Evolutionary conservation across 2,329 filamentous ascomycete species (phyloP).

Genomic region (Aureobasidium zeae): DNA sequence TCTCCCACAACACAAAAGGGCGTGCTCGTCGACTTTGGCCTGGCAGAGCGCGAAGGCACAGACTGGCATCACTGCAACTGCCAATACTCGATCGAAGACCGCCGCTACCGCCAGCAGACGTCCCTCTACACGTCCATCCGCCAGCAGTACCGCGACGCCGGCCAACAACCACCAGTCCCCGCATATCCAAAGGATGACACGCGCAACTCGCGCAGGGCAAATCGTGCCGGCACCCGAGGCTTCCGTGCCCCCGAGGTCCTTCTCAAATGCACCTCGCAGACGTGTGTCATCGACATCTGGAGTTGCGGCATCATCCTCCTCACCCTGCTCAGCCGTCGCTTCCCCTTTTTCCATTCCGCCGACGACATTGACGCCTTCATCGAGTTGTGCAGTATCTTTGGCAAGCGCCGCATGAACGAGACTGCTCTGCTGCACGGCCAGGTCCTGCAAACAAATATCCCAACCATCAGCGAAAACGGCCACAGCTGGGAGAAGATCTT

Average conservation of each 20-base stretch:
- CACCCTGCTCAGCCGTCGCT: constrained; percentile 84
- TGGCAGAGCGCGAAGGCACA: constrained; percentile 66
- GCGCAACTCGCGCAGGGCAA: constrained; percentile 78
- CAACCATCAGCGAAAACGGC: constrained; percentile 75
- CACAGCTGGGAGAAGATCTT: constrained; percentile 90
- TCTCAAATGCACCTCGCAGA: constrained; percentile 94
- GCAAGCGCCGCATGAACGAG: constrained; percentile 70
- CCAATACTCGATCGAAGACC: constrained; percentile 53
- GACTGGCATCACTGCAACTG: constrained; percentile 78
- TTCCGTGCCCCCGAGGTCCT: constrained; percentile 95
- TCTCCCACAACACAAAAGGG: constrained; percentile 70
- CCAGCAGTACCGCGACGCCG: constrained; percentile 17
- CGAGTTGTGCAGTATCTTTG: constrained; percentile 94
- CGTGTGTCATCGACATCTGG: constrained; percentile 89
- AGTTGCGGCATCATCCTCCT: constrained; percentile 92
- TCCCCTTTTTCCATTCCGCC: constrained; percentile 98
- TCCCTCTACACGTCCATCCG: constrained; percentile 43
- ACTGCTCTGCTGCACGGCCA: constrained; percentile 79
- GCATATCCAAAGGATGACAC: constrained; percentile 87
- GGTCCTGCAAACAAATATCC: constrained; percentile 85
- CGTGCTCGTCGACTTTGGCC: constrained; percentile 96
- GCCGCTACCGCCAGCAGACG: constrained; percentile 48
- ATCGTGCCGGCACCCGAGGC: constrained; percentile 86
- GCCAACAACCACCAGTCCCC: constrained; percentile 31
- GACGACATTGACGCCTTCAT: constrained; percentile 97